A percentile compares a stretch with the other conserved stretches of the same genome.
Evolutionary conservation across 2,329 filamentous ascomycete species (phyloP).

Genomic region (Penicillium brasilianum): DNA sequence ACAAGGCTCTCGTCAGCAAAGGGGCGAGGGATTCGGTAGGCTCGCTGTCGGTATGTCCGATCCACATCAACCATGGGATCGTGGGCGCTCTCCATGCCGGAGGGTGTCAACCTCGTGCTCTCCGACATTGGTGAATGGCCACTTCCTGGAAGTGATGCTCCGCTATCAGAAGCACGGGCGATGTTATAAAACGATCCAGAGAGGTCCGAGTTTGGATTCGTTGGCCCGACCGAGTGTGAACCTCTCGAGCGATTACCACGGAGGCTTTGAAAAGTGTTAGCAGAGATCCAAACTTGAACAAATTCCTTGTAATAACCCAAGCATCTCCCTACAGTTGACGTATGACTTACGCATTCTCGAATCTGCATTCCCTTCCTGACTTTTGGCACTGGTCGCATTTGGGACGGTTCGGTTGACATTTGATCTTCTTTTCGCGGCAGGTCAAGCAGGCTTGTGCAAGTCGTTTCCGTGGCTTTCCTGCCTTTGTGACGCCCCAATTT

Average conservation of each 20-base stretch:
- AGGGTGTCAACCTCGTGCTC: slow-evolving; percentile 34
- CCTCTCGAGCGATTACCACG: slow-evolving; percentile 42
- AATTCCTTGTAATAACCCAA: neutral
- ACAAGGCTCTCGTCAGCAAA: slow-evolving; percentile 25
- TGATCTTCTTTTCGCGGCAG: slow-evolving; percentile 96
- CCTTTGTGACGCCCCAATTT: slow-evolving; percentile 92
- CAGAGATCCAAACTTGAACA: neutral
- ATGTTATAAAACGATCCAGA: slow-evolving; percentile 37
- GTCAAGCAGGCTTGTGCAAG: slow-evolving; percentile 91
- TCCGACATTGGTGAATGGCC: slow-evolving; percentile 41
- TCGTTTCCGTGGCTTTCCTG: slow-evolving; percentile 88
- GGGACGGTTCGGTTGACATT: slow-evolving; percentile 86
- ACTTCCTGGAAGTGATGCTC: slow-evolving; percentile 37
- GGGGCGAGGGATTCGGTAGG: slow-evolving; percentile 24
- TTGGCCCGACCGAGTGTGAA: slow-evolving; percentile 26
- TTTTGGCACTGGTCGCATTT: slow-evolving; percentile 93
- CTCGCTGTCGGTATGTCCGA: slow-evolving; percentile 31
- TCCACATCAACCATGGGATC: slow-evolving; percentile 35
- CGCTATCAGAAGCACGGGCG: slow-evolving; percentile 38
- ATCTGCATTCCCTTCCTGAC: slow-evolving; percentile 82
- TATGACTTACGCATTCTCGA: slow-evolving; percentile 77
- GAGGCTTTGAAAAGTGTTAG: slow-evolving; percentile 33
- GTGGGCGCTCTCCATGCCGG: slow-evolving; percentile 32
- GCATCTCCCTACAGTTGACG: neutral
- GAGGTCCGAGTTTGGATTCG: slow-evolving; percentile 28